Evolutionary conservation across 2,329 filamentous ascomycete species (phyloP).

Genomic region (Fusarium algeriense): DNA sequence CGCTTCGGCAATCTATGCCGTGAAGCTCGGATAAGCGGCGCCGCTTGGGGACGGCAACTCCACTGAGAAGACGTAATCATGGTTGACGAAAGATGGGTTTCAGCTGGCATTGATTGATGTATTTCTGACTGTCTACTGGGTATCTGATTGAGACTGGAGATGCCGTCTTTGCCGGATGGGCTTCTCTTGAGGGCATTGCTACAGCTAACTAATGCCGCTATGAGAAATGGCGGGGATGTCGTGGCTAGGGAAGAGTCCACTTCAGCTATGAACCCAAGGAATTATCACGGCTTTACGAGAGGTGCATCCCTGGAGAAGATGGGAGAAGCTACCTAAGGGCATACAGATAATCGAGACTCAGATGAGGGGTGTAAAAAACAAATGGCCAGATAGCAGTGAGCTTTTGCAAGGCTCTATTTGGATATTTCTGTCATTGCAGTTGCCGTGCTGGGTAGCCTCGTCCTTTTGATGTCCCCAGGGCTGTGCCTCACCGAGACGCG

Average conservation of each 20-base stretch:
- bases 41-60: constrained; percentile 4
- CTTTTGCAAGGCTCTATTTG: not conserved
- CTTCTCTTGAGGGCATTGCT: not conserved
- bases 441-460: accelerated
- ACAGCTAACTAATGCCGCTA: not conserved
- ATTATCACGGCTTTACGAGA: constrained; percentile 1
- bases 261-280: not conserved
- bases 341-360: not conserved
- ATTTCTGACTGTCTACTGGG: not conserved
- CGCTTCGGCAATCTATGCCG: constrained; percentile 33
- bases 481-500: not conserved
- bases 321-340: not conserved
- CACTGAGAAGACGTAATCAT: constrained; percentile 9
- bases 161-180: constrained; percentile 16
- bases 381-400: accelerated
- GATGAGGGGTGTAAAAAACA: accelerated
- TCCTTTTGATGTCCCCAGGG: not conserved
- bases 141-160: not conserved
- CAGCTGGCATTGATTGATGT: not conserved
- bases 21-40: constrained; percentile 37
- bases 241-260: not conserved
- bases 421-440: not conserved
- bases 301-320: not conserved
- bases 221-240: not conserved
- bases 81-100: not conserved